Conservation (phyloP, 2,329 filamentous ascomycete species). For the Ophiognomonia clavigignenti-juglandacearum region DNA sequence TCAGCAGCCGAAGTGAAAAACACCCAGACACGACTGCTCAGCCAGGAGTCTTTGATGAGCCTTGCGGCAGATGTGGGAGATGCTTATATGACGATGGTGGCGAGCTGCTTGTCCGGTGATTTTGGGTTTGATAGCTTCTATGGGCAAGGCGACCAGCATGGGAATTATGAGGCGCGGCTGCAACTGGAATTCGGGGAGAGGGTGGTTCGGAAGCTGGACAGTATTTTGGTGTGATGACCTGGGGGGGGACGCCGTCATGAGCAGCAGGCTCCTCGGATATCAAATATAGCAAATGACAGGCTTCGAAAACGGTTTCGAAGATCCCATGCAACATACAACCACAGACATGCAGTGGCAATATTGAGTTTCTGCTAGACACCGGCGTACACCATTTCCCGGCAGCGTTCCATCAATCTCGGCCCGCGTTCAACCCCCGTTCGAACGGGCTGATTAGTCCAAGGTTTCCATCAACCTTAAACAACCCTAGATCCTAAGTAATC, state of each 20-base stretch:
- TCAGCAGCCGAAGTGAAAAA: not conserved
- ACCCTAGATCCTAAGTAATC: too few relatives aligned
- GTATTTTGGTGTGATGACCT: not conserved
- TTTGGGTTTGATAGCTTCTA: not conserved
- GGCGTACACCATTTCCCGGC: too few relatives aligned
- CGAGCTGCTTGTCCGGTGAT: conserved; percentile 9
- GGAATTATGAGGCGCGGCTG: conserved; percentile 5
- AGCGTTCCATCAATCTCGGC: too few relatives aligned
- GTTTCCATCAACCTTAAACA: too few relatives aligned
- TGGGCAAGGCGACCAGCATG: not conserved
- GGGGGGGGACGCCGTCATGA: not conserved
- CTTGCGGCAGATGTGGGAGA: conserved; percentile 10
- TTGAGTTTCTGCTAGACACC: too few relatives aligned
- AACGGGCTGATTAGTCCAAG: too few relatives aligned
- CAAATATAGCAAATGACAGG: too few relatives aligned
- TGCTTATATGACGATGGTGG: conserved; percentile 2
- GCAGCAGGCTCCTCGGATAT: too few relatives aligned
- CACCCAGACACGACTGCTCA: not conserved
- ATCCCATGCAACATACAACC: too few relatives aligned
- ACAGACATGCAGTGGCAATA: too few relatives aligned
- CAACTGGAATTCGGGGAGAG: conserved; percentile 7
- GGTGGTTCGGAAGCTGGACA: conserved; percentile 7
- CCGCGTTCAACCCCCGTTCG: too few relatives aligned
- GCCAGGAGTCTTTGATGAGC: not conserved
- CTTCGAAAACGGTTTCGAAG: too few relatives aligned